Percentiles rank a stretch among this genome's conserved stretches.
phyloP scores from a whole-genome alignment of 2,329 filamentous ascomycete species.

The Aspergillus hortae region DNA sequence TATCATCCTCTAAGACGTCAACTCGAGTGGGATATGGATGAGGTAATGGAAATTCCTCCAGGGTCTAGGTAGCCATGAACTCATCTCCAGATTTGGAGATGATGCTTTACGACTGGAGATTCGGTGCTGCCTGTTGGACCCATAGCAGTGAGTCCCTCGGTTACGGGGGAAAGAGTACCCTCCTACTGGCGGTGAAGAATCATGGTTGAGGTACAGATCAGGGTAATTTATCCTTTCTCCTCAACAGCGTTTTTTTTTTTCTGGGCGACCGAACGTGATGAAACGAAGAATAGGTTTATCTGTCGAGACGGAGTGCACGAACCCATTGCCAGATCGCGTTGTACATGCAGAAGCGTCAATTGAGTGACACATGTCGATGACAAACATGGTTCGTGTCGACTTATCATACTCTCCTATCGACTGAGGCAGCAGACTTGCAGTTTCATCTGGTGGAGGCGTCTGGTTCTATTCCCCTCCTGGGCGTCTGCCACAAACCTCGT shows the following conservation, averaged over 20 bases:
- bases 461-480: background rate
- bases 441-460: background rate
- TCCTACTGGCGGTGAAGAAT: too few species aligned
- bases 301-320: background rate
- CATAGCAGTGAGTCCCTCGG: too few species aligned
- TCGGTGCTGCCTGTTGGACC: too few species aligned
- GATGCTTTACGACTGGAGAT: too few species aligned
- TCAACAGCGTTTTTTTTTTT: too few species aligned
- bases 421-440: background rate
- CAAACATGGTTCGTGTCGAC: background rate
- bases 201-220: too few species aligned
- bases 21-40: background rate
- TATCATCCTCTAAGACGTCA: background rate
- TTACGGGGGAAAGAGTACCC: too few species aligned
- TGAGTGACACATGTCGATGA: background rate
- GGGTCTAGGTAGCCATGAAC: background rate
- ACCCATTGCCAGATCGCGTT: background rate
- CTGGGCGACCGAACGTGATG: too few species aligned
- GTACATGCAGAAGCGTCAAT: background rate
- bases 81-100: too few species aligned
- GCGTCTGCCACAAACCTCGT: background rate
- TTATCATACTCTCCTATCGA: background rate
- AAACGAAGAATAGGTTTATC: background rate
- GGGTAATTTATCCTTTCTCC: too few species aligned
- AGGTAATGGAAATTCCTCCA: background rate